These are phyloP conservation scores for Asterophora lycoperdoides DNA, from an alignment of 768 basidiomycete genomes.

Conservation along the genomic window DNA sequence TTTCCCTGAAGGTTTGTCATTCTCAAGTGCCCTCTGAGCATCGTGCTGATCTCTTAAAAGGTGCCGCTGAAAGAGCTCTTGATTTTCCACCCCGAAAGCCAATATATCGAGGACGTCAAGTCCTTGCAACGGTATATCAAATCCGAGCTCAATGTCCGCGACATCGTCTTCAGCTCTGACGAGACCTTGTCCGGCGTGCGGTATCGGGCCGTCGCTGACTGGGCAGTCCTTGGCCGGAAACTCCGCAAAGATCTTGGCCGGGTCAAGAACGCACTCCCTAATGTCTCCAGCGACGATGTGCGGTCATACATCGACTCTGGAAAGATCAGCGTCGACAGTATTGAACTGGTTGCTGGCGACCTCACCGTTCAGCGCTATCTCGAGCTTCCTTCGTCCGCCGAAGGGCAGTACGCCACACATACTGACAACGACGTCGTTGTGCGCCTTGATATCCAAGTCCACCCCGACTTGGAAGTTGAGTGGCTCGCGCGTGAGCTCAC, in stretches of 20 bases:
- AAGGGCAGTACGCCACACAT: slow-evolving; percentile 72
- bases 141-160: slow-evolving; percentile 93
- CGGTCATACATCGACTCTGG: slow-evolving; percentile 73
- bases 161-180: slow-evolving; percentile 84
- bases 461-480: slow-evolving; percentile 82
- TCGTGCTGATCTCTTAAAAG: slow-evolving; percentile 34
- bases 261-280: slow-evolving; percentile 84
- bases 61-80: slow-evolving; percentile 89
- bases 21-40: neutral
- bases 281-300: slow-evolving; percentile 76
- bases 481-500: slow-evolving; percentile 87
- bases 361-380: slow-evolving; percentile 88
- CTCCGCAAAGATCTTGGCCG: slow-evolving; percentile 87
- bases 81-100: slow-evolving; percentile 84
- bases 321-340: slow-evolving; percentile 81
- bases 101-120: slow-evolving; percentile 82
- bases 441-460: slow-evolving; percentile 83
- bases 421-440: slow-evolving; percentile 95
- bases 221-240: slow-evolving; percentile 90
- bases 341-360: slow-evolving; percentile 87
- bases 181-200: slow-evolving; percentile 82
- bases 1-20: slow-evolving; percentile 80
- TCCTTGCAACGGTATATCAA: slow-evolving; percentile 84
- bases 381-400: slow-evolving; percentile 59
- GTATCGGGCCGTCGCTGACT: slow-evolving; percentile 92